These are phyloP conservation scores for Termitomyces titanicus DNA, from an alignment of 768 basidiomycete genomes.

Conservation along the genomic window DNA sequence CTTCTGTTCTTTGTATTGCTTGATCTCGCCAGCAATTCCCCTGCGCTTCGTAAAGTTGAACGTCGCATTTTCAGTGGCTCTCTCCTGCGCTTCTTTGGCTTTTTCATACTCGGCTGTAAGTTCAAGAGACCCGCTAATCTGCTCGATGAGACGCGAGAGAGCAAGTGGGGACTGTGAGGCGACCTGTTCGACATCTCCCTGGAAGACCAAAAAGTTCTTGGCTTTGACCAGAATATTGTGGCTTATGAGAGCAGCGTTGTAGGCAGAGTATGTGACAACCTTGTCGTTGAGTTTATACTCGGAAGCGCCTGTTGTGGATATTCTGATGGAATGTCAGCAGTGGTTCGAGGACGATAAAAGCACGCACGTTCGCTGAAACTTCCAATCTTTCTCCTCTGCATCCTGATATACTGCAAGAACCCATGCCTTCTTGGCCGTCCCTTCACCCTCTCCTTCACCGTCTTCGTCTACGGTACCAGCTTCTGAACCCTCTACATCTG, in stretches of 20 bases:
- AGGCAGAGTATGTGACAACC: slow-evolving; percentile 80
- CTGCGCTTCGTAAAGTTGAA: slow-evolving; percentile 93
- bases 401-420: slow-evolving; percentile 91
- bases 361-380: slow-evolving; percentile 88
- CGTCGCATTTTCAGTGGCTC: slow-evolving; percentile 91
- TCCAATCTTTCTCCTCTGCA: slow-evolving; percentile 74
- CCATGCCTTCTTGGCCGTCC: slow-evolving; percentile 91
- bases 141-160: slow-evolving; percentile 87
- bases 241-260: slow-evolving; percentile 81
- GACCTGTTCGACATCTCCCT: slow-evolving; percentile 97
- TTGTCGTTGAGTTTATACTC: slow-evolving; percentile 87
- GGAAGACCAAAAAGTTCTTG: slow-evolving; percentile 99
- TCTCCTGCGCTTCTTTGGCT: slow-evolving; percentile 82
- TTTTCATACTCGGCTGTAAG: slow-evolving; percentile 85
- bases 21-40: slow-evolving; percentile 92
- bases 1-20: slow-evolving; percentile 97
- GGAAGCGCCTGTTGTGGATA: slow-evolving; percentile 82
- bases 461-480: slow-evolving; percentile 47
- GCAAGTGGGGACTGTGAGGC: slow-evolving; percentile 93
- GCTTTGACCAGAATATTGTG: slow-evolving; percentile 99
- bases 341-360: background rate
- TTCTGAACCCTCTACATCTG: slow-evolving; percentile 39
- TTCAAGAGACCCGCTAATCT: slow-evolving; percentile 93
- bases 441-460: slow-evolving; percentile 64
- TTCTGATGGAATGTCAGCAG: slow-evolving; percentile 43